Evolutionary conservation across 495 filamentous ascomycete species (phyloP).

Genomic region (Aspergillus saccharolyticus): DNA sequence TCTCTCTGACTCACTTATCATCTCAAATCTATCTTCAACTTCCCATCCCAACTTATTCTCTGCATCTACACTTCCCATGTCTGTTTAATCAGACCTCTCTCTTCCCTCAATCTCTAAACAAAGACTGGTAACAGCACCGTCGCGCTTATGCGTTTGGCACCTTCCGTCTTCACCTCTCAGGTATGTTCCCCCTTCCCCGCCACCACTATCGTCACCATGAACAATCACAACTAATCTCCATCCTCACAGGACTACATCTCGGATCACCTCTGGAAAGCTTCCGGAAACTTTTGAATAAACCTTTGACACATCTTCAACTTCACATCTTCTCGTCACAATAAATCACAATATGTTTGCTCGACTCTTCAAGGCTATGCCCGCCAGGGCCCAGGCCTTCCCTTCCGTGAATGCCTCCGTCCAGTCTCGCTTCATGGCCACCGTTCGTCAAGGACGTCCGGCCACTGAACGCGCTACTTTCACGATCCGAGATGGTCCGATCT

Average conservation of each 20-base stretch:
- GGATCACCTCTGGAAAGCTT: slow-evolving; percentile 99
- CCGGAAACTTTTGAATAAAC: slow-evolving; percentile 58
- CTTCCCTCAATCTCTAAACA: slow-evolving; percentile 10
- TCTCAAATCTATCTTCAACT: slow-evolving; percentile 9
- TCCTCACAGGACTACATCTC: slow-evolving; percentile 84
- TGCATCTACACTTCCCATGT: slow-evolving; percentile 15
- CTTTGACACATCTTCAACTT: neutral
- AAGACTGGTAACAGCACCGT: slow-evolving; percentile 40
- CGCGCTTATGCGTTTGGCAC: slow-evolving; percentile 92
- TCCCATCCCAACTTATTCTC: neutral
- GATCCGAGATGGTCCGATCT: slow-evolving; percentile 90
- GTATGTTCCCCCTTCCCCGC: slow-evolving; percentile 45
- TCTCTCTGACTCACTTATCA: slow-evolving; percentile 11
- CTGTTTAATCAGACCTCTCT: slow-evolving; percentile 21
- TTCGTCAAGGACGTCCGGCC: slow-evolving; percentile 56
- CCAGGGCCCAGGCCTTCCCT: slow-evolving; percentile 48
- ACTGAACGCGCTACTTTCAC: slow-evolving; percentile 88
- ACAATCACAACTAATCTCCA: slow-evolving; percentile 12
- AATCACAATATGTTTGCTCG: slow-evolving; percentile 65
- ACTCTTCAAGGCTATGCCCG: slow-evolving; percentile 53
- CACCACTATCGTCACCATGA: neutral
- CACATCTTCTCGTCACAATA: slow-evolving; percentile 15
- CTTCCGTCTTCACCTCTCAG: slow-evolving; percentile 95
- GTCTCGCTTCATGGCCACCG: slow-evolving; percentile 63
- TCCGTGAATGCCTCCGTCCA: slow-evolving; percentile 49